phyloP scores from a whole-genome alignment of 176 grass and related monocot species.

The Microstegium vimineum region DNA sequence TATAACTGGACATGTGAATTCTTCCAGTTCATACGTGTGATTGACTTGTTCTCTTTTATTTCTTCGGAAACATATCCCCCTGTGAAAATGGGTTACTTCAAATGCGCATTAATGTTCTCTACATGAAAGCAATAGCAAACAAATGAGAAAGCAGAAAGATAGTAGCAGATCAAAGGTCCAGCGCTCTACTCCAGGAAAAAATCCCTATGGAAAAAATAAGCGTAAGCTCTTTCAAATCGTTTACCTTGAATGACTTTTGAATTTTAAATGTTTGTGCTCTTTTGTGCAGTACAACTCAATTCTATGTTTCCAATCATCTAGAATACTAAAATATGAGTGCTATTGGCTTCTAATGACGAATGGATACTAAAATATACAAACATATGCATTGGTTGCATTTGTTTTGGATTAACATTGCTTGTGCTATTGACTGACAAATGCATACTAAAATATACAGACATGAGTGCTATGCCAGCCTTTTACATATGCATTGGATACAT shows the following conservation, averaged over 20 bases:
- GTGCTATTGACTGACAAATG: not conserved
- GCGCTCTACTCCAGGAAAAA: conserved; percentile 14
- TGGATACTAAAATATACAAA: too few species aligned
- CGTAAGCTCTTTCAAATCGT: conserved; percentile 11
- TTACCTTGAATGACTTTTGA: not conserved
- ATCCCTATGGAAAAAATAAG: conserved; percentile 29
- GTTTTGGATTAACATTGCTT: too few species aligned
- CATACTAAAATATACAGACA: not conserved
- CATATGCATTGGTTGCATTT: too few species aligned
- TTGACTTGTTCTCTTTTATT: not conserved
- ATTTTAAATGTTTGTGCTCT: not conserved
- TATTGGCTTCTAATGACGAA: too few species aligned
- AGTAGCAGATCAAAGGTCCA: conserved; percentile 20
- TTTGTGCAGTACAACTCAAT: not conserved
- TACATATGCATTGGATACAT: not conserved
- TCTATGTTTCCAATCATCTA: not conserved
- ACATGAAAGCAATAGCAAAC: conserved; percentile 39
- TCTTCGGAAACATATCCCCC: not conserved
- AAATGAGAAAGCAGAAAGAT: conserved; percentile 30
- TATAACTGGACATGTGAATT: not conserved
- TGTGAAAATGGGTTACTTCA: not conserved
- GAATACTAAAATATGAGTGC: too few species aligned
- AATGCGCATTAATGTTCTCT: not conserved
- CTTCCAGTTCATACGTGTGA: not conserved
- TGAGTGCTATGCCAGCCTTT: not conserved